Evolutionary conservation across 768 basidiomycete species (phyloP).

Genomic region (Leccinellum rugosiceps): DNA sequence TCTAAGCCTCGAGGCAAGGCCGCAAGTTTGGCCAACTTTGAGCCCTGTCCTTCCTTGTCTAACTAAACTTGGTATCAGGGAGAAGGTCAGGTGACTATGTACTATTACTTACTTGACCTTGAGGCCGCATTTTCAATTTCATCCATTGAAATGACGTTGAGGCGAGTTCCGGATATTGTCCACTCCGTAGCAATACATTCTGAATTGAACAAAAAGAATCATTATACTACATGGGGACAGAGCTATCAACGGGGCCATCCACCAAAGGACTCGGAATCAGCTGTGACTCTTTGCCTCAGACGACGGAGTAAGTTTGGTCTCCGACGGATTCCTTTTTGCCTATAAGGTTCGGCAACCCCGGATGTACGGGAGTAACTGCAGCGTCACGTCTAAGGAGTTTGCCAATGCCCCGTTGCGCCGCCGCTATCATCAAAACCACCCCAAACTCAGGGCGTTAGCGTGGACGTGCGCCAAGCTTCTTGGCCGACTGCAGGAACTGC

Average conservation of each 20-base stretch:
- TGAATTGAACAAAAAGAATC: conserved; percentile 2
- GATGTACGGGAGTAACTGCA: background rate
- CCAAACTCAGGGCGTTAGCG: background rate
- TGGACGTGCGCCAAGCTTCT: background rate
- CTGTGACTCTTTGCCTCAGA: background rate
- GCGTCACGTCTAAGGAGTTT: background rate
- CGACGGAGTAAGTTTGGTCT: background rate
- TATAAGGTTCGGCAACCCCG: background rate
- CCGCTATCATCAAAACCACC: background rate
- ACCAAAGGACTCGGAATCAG: conserved; percentile 5
- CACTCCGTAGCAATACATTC: background rate
- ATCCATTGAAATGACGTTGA: background rate
- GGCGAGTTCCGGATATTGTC: background rate
- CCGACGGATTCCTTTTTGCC: conserved; percentile 5
- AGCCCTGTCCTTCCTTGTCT: background rate
- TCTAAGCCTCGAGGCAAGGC: background rate
- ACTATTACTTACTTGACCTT: background rate
- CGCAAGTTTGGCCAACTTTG: background rate
- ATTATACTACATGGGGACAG: conserved; percentile 2
- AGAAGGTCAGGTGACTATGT: background rate
- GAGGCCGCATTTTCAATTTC: background rate
- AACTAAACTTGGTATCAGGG: background rate
- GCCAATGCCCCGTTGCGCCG: background rate
- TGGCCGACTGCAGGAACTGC: background rate
- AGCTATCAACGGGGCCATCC: conserved; percentile 1